A percentile compares a stretch with the other conserved stretches of the same genome.
Evolutionary conservation across 306 rosid genomes (phyloP).

Genomic region (Purshia tridentata): DNA sequence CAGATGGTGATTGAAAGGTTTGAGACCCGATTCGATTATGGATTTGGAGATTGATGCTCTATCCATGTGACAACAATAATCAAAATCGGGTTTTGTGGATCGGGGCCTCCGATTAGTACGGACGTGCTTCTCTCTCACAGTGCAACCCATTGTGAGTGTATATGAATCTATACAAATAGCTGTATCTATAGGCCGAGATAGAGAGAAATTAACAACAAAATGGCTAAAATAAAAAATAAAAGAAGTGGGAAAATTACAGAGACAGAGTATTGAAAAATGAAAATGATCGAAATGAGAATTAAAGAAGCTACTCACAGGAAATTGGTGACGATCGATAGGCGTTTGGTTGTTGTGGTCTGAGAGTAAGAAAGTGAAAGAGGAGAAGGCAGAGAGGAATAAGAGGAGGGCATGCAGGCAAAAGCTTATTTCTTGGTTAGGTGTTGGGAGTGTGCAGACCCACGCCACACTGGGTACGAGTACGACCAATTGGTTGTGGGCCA

Average conservation of each 20-base stretch:
- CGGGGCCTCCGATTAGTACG: slow-evolving; percentile 72
- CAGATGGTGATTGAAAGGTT: slow-evolving; percentile 49
- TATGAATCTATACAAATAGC: background rate
- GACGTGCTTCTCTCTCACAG: slow-evolving; percentile 77
- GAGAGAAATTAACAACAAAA: background rate
- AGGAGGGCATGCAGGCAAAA: background rate
- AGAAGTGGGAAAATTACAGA: background rate
- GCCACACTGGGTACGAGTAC: background rate
- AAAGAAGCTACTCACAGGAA: slow-evolving; percentile 25
- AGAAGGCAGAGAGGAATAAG: background rate
- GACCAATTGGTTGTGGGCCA: background rate
- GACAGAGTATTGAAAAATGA: background rate
- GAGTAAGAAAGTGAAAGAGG: background rate
- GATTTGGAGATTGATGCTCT: slow-evolving; percentile 66
- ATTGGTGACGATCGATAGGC: slow-evolving; percentile 31
- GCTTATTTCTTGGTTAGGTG: background rate
- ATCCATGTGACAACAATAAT: slow-evolving; percentile 42
- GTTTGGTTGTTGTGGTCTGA: slow-evolving; percentile 9
- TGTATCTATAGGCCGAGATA: background rate
- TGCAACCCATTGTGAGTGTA: slow-evolving; percentile 62
- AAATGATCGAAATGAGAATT: background rate
- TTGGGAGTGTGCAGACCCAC: background rate
- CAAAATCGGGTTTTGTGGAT: slow-evolving; percentile 52
- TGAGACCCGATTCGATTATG: slow-evolving; percentile 61
- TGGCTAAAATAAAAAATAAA: background rate